phyloP scores from a whole-genome alignment of 768 basidiomycete species.

The Psilocybe tampanensis region DNA sequence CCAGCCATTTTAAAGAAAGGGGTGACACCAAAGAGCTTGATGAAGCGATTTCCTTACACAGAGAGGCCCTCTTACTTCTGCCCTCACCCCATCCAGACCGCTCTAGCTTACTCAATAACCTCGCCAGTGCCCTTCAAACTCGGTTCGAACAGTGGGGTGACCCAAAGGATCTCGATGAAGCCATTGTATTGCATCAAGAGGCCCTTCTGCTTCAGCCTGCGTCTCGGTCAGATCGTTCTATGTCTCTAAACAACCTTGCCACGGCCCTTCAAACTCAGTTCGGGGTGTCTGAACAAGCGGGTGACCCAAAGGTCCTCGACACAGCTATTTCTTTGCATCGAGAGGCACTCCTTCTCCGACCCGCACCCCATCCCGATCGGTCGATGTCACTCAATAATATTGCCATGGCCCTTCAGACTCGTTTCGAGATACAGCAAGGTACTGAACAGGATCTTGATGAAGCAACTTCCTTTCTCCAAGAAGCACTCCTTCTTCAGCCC shows the following conservation, averaged over 20 bases:
- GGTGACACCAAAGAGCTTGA: no score
- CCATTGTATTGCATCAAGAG: not conserved
- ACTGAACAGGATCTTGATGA: not conserved
- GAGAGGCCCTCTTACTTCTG: no score
- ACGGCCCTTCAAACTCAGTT: not conserved
- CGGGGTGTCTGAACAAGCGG: not conserved
- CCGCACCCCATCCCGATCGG: not conserved
- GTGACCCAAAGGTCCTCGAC: constrained; percentile 1
- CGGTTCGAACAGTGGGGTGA: not conserved
- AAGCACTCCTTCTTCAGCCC: not conserved
- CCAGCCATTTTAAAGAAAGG: not conserved
- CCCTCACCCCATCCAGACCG: no score
- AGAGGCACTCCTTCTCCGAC: not conserved
- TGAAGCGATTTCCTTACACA: not conserved
- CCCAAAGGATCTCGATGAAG: not conserved
- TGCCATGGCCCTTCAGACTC: constrained; percentile 3
- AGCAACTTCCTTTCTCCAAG: constrained; percentile 3
- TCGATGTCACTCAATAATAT: not conserved
- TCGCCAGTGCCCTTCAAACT: no score
- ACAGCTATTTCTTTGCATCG: not conserved
- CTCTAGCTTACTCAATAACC: no score
- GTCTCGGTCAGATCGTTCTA: not conserved
- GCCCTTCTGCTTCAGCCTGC: not conserved
- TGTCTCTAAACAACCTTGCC: not conserved
- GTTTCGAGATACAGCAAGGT: constrained; percentile 3